Evolutionary conservation across 805 yeast genomes (phyloP).

Genomic region (Candida tammaniensis): DNA sequence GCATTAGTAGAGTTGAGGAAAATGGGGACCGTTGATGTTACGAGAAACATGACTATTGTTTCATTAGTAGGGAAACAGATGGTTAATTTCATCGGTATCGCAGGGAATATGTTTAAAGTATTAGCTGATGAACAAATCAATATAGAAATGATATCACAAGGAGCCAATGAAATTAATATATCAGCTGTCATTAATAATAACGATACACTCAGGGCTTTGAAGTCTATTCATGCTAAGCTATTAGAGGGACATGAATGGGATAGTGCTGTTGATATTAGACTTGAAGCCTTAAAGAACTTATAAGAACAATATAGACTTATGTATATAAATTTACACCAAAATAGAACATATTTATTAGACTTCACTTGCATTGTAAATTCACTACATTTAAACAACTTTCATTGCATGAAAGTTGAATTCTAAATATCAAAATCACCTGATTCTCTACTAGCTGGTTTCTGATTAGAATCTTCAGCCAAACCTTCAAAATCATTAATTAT

Average conservation of each 20-base stretch:
- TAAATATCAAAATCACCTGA: slow-evolving; percentile 33
- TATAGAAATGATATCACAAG: slow-evolving; percentile 97
- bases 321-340: slow-evolving; percentile 5
- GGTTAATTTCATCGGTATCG: slow-evolving; percentile 95
- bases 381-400: neutral
- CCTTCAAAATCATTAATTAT: slow-evolving; percentile 63
- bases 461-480: slow-evolving; percentile 45
- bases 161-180: slow-evolving; percentile 96
- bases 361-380: neutral
- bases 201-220: slow-evolving; percentile 82
- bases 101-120: slow-evolving; percentile 94
- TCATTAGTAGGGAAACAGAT: slow-evolving; percentile 95
- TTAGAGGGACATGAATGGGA: slow-evolving; percentile 44
- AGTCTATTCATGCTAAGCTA: slow-evolving; percentile 76
- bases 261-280: slow-evolving; percentile 29
- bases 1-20: slow-evolving; percentile 77
- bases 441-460: slow-evolving; percentile 21
- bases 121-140: slow-evolving; percentile 89
- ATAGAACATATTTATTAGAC: no score
- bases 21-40: slow-evolving; percentile 87
- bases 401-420: neutral
- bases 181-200: slow-evolving; percentile 87
- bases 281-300: slow-evolving; percentile 30
- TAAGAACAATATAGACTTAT: neutral
- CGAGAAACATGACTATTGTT: slow-evolving; percentile 83